Conservation (phyloP, 2,329 filamentous ascomycete species). For the Pseudonectria foliicola region DNA sequence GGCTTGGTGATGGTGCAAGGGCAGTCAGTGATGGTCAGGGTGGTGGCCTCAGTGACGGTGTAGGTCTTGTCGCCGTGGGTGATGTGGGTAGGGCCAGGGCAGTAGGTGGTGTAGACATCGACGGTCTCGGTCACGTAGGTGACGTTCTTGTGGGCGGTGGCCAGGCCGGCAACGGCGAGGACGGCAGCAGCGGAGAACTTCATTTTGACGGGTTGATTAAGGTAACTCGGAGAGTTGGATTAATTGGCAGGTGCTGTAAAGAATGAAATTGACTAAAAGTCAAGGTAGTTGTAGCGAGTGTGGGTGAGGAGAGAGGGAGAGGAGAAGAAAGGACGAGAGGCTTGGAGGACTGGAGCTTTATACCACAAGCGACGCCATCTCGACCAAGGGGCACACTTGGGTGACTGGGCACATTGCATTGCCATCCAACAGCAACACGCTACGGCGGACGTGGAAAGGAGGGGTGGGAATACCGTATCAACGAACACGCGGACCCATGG, state of each 20-base stretch:
- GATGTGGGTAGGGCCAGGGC: conserved; percentile 59
- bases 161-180: conserved; percentile 45
- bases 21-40: conserved; percentile 65
- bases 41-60: conserved; percentile 61
- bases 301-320: conserved; percentile 38
- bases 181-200: conserved; percentile 52
- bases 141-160: conserved; percentile 41
- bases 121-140: conserved; percentile 60
- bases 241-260: conserved; percentile 18
- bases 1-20: conserved; percentile 61
- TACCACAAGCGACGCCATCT: conserved; percentile 34
- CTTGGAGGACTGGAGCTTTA: conserved; percentile 41
- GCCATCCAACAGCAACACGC: no score
- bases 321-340: conserved; percentile 21
- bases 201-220: conserved; percentile 51
- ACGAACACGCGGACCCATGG: conserved; percentile 6
- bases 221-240: conserved; percentile 28
- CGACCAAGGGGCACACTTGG: no score
- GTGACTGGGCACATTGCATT: no score
- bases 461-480: no score
- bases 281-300: conserved; percentile 36
- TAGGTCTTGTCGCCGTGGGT: conserved; percentile 60
- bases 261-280: conserved; percentile 49
- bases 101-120: conserved; percentile 63
- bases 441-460: no score